Evolutionary conservation across 768 basidiomycete species (phyloP), one percentile per base, ranked within the genome.

Genomic region (Trametes punicea): DNA sequence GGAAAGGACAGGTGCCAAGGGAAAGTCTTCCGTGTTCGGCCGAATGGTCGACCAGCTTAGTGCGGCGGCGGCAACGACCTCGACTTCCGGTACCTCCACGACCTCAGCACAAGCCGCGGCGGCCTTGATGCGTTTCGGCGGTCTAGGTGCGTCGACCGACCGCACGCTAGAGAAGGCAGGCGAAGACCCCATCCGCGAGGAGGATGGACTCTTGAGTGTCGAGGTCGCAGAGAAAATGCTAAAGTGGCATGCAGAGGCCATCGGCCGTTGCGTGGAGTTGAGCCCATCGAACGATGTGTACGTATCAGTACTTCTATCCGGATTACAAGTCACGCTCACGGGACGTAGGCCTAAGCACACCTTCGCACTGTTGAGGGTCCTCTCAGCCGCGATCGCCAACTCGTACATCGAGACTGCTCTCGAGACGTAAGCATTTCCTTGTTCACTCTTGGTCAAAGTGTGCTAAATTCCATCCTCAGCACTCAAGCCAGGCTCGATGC

Each of bases 241-340:
- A 15, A 91, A 85, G 69, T 98, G 96, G 94, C 97, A 99, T 70
- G 96, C 97, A 2, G 97, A 99, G 69, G 92, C 94, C 4, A 86
- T 97, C 26, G 96, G 97, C 4, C 76, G 97, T 63, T 95, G 93
- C 61, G 90, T 95, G 10, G 97, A 98, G 71, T 75, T 99, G 44
- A 94, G 86, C 65, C 71, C 85, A 10, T 66, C 81, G 7, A 85
- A 81, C 39, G 97, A 99, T 65, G 84, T 95, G 93, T 97, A 66
- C 73, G 91, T 77, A 31, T 4, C 5, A 15, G 4, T 18, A 51
- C 9, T n/a, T 45, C 53, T 30, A 50, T 49, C 8, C 27, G 3
- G 4, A 16, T 31, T 16, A 1, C n/a, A 2, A 4, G 10, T 5
- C 8, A 9, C 20, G 15, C 62, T 59, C 30, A 61, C 56, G 16